Conservation (phyloP, 2,329 filamentous ascomycete species). For the Blastomyces gilchristii region DNA sequence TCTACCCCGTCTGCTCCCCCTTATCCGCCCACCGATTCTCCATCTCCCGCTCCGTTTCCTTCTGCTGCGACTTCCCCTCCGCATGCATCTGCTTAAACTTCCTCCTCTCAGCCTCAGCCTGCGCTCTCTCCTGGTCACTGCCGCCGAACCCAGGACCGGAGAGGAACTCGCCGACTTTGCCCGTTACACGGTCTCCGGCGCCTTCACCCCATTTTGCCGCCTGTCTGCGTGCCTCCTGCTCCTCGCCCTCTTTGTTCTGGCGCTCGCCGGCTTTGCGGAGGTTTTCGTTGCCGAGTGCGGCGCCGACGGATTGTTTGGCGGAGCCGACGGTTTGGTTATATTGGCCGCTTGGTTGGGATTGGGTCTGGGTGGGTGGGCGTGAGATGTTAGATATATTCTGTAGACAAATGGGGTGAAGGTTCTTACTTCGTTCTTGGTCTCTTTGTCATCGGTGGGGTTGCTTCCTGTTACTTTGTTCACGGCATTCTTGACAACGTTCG, state of each 20-base stretch:
- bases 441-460: conserved; percentile 14
- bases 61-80: conserved; percentile 70
- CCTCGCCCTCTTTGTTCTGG: conserved; percentile 72
- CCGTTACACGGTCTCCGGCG: conserved; percentile 54
- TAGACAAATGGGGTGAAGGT: background rate
- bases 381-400: background rate
- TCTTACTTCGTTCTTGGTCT: conserved; percentile 12
- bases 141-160: conserved; percentile 60
- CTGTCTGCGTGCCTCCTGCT: conserved; percentile 74
- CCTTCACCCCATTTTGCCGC: conserved; percentile 63
- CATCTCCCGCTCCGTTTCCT: conserved; percentile 72
- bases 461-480: conserved; percentile 2
- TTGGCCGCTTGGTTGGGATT: conserved; percentile 45
- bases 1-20: background rate
- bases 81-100: conserved; percentile 64
- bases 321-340: conserved; percentile 88
- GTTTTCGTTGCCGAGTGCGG: conserved; percentile 61
- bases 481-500: background rate
- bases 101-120: conserved; percentile 35
- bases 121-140: conserved; percentile 44
- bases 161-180: conserved; percentile 57
- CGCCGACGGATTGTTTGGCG: conserved; percentile 71
- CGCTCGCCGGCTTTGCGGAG: conserved; percentile 63
- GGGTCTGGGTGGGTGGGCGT: background rate
- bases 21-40: conserved; percentile 44